Conservation (phyloP, 1,284 basidiomycete species). For the Irpex rosettiformis region DNA sequence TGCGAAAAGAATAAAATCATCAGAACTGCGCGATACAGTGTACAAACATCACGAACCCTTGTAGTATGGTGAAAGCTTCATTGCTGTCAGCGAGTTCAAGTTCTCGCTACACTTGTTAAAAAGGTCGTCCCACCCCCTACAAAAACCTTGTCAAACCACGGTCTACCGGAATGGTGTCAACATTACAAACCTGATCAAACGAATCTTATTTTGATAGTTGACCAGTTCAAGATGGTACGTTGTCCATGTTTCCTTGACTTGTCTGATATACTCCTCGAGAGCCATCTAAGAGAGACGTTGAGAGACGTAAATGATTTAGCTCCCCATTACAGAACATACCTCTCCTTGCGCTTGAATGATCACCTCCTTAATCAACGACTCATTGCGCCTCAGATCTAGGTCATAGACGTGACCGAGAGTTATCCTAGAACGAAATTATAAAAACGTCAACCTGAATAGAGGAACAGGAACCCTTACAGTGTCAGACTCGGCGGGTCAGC, state of each 20-base stretch:
- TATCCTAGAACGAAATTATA: conserved; percentile 53
- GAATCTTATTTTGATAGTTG: conserved; percentile 98
- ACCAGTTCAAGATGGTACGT: conserved; percentile 95
- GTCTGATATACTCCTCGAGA: conserved; percentile 89
- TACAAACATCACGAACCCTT: conserved; percentile 55
- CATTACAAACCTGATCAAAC: conserved; percentile 75
- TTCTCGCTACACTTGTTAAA: conserved; percentile 98
- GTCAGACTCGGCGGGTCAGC: conserved; percentile 64
- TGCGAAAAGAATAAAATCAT: conserved; percentile 10
- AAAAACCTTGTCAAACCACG: not conserved
- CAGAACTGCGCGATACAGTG: not conserved
- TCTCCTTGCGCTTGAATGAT: conserved; percentile 98
- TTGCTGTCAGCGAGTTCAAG: conserved; percentile 91
- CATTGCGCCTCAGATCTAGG: conserved; percentile 93
- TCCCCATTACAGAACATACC: conserved; percentile 36
- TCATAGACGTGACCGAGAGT: conserved; percentile 98
- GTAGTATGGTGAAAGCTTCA: conserved; percentile 97
- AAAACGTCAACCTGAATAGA: not conserved
- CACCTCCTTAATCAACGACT: conserved; percentile 87
- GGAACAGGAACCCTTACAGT: conserved; percentile 42
- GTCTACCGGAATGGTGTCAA: not conserved
- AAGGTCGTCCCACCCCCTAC: conserved; percentile 94
- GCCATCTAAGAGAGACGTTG: conserved; percentile 64
- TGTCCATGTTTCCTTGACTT: conserved; percentile 97
- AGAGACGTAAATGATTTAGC: not conserved